A percentile compares a stretch with the other conserved stretches of the same genome.
These are phyloP conservation scores for Trichosporon sp. DNA, from an alignment of 1,284 basidiomycete genomes.

Conservation along the genomic window DNA sequence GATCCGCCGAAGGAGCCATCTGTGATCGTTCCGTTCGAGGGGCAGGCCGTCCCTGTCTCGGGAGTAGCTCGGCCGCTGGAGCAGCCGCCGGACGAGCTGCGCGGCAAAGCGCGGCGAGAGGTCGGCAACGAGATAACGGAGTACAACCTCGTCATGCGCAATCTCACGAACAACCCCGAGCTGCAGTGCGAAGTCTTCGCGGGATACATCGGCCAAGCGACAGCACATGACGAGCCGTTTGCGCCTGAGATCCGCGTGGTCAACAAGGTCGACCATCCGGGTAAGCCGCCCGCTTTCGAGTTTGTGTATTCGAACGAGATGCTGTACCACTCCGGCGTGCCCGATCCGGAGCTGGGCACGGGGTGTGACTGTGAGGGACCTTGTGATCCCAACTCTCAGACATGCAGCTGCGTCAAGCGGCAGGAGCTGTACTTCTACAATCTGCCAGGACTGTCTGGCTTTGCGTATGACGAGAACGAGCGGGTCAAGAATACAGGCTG, in stretches of 20 bases:
- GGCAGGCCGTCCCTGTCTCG: not conserved
- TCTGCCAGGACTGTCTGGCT: constrained; percentile 51
- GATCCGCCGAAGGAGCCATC: not conserved
- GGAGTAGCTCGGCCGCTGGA: not conserved
- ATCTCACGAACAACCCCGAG: constrained; percentile 14
- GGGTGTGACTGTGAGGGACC: constrained; percentile 68
- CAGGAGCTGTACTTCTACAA: constrained; percentile 53
- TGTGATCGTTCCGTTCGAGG: not conserved
- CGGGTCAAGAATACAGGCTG: constrained; percentile 54
- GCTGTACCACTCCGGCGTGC: constrained; percentile 63
- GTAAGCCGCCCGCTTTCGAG: constrained; percentile 51
- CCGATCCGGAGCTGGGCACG: constrained; percentile 59
- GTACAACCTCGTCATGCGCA: not conserved
- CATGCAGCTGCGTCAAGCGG: constrained; percentile 61
- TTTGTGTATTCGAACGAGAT: constrained; percentile 50
- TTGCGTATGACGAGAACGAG: constrained; percentile 61
- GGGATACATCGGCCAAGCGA: constrained; percentile 56
- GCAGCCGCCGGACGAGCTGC: not conserved
- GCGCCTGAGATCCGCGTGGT: constrained; percentile 61
- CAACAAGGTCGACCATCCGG: constrained; percentile 62
- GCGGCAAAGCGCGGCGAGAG: not conserved
- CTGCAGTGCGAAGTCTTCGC: constrained; percentile 53
- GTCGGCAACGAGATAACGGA: not conserved
- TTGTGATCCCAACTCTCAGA: constrained; percentile 63
- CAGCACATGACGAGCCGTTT: constrained; percentile 58